Conservation (phyloP, 2,329 filamentous ascomycete genomes). For the Colletotrichum karsti region DNA sequence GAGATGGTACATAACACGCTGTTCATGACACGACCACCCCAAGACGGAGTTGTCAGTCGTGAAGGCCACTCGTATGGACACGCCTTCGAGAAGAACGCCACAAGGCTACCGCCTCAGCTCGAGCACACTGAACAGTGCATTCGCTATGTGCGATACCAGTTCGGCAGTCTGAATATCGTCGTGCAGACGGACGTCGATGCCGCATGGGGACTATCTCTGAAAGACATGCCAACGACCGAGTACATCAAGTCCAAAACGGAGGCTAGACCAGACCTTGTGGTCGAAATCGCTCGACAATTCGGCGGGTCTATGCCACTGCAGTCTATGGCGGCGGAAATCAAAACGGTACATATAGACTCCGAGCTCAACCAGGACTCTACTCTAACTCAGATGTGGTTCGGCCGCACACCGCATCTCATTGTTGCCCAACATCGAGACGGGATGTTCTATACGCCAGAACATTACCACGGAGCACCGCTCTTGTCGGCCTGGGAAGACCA, state of each 20-base stretch:
- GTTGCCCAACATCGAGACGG: conserved; percentile 30
- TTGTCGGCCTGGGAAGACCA: not conserved
- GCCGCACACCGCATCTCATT: conserved; percentile 36
- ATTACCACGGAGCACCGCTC: too few species aligned
- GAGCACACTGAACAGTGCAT: not conserved
- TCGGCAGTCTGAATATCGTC: not conserved
- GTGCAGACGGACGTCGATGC: conserved; percentile 15
- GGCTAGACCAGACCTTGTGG: not conserved
- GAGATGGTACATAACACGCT: not conserved
- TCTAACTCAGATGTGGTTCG: conserved; percentile 38
- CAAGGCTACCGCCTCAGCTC: not conserved
- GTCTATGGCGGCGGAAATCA: conserved; percentile 33
- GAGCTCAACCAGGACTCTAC: not conserved
- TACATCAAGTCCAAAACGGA: not conserved
- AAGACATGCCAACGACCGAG: not conserved
- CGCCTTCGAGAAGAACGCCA: not conserved
- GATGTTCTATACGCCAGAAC: not conserved
- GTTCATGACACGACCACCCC: not conserved
- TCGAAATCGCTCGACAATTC: not conserved
- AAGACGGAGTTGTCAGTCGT: too few species aligned
- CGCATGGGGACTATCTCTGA: not conserved
- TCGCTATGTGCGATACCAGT: not conserved
- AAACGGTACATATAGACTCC: conserved; percentile 12
- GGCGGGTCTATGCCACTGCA: too few species aligned
- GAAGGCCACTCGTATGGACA: not conserved